Evolutionary conservation across 768 basidiomycete genomes (phyloP).

Genomic region (Auricularia sp.): DNA sequence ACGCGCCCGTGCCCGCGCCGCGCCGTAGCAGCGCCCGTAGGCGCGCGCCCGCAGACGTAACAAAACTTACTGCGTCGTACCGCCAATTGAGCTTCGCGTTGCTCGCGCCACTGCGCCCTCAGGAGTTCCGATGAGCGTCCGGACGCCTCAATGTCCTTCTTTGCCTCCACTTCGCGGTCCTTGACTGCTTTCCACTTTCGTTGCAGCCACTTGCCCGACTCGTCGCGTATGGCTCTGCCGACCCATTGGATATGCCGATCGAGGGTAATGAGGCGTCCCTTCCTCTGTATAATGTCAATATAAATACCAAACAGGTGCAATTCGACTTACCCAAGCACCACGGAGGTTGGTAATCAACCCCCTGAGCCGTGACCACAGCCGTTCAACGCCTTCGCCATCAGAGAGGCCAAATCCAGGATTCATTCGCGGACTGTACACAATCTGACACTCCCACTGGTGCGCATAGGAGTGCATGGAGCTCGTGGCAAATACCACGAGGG

Average conservation of each 20-base stretch:
- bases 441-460: constrained; percentile 3
- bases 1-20: no score
- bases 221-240: constrained; percentile 16
- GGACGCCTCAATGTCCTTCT: constrained; percentile 12
- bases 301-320: neutral
- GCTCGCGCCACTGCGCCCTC: constrained; percentile 23
- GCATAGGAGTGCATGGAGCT: constrained; percentile 4
- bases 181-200: constrained; percentile 13
- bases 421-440: constrained; percentile 1
- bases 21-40: no score
- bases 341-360: neutral
- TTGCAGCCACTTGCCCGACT: constrained; percentile 27
- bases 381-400: constrained; percentile 2
- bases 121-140: constrained; percentile 15
- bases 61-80: constrained; percentile 19
- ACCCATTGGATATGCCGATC: constrained; percentile 24
- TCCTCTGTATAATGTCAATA: constrained; percentile 11
- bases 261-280: constrained; percentile 24
- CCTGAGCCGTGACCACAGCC: neutral
- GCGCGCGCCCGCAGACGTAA: no score
- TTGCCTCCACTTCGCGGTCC: constrained; percentile 10
- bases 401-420: neutral
- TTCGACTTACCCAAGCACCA: neutral
- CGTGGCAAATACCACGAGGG: neutral
- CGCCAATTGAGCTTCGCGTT: constrained; percentile 24